phyloP scores from a whole-genome alignment of 2,329 filamentous ascomycete species.

The Colletotrichum orbiculare region DNA sequence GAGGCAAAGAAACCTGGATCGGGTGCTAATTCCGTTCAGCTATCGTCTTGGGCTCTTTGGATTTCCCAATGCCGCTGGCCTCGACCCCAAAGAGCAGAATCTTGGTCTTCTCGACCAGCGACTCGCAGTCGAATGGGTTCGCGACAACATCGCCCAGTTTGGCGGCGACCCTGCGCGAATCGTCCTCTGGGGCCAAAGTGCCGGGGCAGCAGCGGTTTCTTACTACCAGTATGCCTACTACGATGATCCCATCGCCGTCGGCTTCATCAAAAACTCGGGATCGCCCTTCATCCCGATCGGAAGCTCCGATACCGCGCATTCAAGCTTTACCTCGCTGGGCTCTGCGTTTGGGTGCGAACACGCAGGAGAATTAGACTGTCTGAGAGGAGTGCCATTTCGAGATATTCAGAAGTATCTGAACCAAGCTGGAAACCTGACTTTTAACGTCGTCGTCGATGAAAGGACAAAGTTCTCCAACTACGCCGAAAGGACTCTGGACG shows the following conservation, averaged over 20 bases:
- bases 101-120: slow-evolving; percentile 65
- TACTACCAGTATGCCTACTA: slow-evolving; percentile 61
- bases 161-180: slow-evolving; percentile 60
- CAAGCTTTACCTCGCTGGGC: slow-evolving; percentile 7
- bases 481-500: slow-evolving; percentile 1
- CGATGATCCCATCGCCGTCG: slow-evolving; percentile 60
- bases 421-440: slow-evolving; percentile 8
- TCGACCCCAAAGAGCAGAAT: slow-evolving; percentile 46
- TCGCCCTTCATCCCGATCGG: slow-evolving; percentile 20
- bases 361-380: background rate
- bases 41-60: slow-evolving; percentile 57
- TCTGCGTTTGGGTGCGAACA: slow-evolving; percentile 4
- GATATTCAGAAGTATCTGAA: slow-evolving; percentile 6
- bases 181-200: slow-evolving; percentile 45
- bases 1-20: too few species aligned
- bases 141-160: slow-evolving; percentile 60
- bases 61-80: slow-evolving; percentile 47
- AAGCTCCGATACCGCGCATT: slow-evolving; percentile 5
- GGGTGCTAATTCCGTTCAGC: slow-evolving; percentile 14
- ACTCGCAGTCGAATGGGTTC: slow-evolving; percentile 61
- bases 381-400: slow-evolving; percentile 12
- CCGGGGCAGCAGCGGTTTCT: slow-evolving; percentile 48
- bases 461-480: slow-evolving; percentile 19
- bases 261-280: slow-evolving; percentile 48
- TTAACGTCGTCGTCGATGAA: slow-evolving; percentile 17